These are phyloP conservation scores for Euptelea pleiosperma DNA, from an alignment of 164 flowering plant species.

Conservation along the genomic window DNA sequence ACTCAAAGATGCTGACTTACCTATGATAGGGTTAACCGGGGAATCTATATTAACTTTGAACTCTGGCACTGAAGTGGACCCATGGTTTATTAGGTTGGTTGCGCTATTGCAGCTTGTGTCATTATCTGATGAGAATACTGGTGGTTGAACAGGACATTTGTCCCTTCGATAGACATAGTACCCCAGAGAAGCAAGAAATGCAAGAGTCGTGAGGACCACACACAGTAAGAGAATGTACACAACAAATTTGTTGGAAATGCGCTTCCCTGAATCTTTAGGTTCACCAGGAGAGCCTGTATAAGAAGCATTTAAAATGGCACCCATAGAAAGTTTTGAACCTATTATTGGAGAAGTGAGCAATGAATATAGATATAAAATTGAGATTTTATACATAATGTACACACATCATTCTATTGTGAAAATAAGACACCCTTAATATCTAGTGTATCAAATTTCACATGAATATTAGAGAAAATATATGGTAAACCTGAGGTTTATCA, in stretches of 20 bases:
- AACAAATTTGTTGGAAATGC: conserved; percentile 43
- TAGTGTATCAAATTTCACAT: no score
- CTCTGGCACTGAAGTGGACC: conserved; percentile 38
- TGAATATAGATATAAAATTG: no score
- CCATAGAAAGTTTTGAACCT: neutral
- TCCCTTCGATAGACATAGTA: conserved; percentile 58
- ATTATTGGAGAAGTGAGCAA: neutral
- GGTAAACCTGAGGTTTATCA: no score
- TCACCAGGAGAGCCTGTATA: conserved; percentile 41
- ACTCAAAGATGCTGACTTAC: conserved; percentile 25
- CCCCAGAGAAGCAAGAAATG: conserved; percentile 50
- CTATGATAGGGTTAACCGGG: conserved; percentile 39
- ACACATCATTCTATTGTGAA: no score
- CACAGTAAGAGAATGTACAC: conserved; percentile 59
- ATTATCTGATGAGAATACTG: conserved; percentile 54
- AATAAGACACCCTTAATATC: no score
- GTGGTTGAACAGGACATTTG: conserved; percentile 37
- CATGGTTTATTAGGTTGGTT: conserved; percentile 59
- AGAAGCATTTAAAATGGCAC: conserved; percentile 14
- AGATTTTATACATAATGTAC: no score
- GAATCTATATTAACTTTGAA: conserved; percentile 28
- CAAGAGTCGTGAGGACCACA: conserved; percentile 52
- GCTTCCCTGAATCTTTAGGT: conserved; percentile 37
- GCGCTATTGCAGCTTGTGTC: conserved; percentile 72
- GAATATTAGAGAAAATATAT: no score